Evolutionary conservation across 1,284 basidiomycete species (phyloP).

Genomic region (Phlebopus sp.): DNA sequence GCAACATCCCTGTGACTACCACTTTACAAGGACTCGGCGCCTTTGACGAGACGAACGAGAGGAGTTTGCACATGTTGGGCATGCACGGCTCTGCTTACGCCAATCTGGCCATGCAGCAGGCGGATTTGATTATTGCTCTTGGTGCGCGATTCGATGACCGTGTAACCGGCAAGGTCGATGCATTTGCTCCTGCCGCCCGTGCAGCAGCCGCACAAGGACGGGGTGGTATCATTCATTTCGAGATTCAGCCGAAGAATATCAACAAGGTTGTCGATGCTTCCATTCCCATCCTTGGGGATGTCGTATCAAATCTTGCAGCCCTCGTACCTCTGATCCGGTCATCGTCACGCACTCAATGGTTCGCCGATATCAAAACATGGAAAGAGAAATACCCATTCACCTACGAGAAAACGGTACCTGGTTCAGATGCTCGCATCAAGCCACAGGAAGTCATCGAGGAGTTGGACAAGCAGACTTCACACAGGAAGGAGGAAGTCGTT

Average conservation of each 20-base stretch:
- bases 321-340: slow-evolving; percentile 78
- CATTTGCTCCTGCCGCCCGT: slow-evolving; percentile 88
- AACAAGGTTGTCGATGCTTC: slow-evolving; percentile 98
- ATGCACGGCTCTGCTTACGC: slow-evolving; percentile 99
- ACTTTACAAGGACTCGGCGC: slow-evolving; percentile 95
- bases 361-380: slow-evolving; percentile 79
- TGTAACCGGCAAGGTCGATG: slow-evolving; percentile 89
- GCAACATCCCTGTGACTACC: slow-evolving; percentile 96
- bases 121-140: slow-evolving; percentile 96
- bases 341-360: slow-evolving; percentile 76
- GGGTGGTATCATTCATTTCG: slow-evolving; percentile 98
- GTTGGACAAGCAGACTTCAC: slow-evolving; percentile 72
- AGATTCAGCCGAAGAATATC: slow-evolving; percentile 98
- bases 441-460: slow-evolving; percentile 97
- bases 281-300: slow-evolving; percentile 93
- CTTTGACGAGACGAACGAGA: slow-evolving; percentile 89
- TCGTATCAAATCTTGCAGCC: slow-evolving; percentile 77
- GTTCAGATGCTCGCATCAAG: slow-evolving; percentile 75
- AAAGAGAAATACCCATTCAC: slow-evolving; percentile 91
- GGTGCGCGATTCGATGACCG: slow-evolving; percentile 98
- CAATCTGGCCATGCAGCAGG: slow-evolving; percentile 96
- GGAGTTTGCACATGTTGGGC: slow-evolving; percentile 95
- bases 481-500: slow-evolving; percentile 85
- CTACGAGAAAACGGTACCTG: slow-evolving; percentile 61
- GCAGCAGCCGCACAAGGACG: slow-evolving; percentile 84